These are phyloP conservation scores for Botrytis pseudocinerea DNA, from an alignment of 2,329 filamentous ascomycete species.

Conservation along the genomic window DNA sequence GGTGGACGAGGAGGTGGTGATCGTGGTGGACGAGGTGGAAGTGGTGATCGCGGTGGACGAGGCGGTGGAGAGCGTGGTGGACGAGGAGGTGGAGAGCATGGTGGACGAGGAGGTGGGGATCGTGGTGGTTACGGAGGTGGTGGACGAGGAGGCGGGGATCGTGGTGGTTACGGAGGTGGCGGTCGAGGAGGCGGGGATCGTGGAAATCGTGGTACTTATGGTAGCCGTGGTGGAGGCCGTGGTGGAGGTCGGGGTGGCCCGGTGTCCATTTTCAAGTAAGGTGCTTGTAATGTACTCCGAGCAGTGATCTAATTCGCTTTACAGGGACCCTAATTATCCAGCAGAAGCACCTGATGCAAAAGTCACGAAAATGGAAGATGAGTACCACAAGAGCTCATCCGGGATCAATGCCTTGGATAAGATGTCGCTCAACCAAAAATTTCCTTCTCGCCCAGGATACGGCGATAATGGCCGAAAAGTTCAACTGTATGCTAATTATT, in stretches of 20 bases:
- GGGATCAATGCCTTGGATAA: slow-evolving; percentile 31
- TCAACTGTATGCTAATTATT: slow-evolving; percentile 40
- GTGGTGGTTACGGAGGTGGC: slow-evolving; percentile 27
- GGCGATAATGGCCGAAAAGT: slow-evolving; percentile 37
- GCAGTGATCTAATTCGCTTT: not conserved
- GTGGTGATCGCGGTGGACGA: slow-evolving; percentile 28
- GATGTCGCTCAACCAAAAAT: slow-evolving; percentile 24
- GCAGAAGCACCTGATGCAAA: slow-evolving; percentile 31
- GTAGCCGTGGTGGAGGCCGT: slow-evolving; percentile 33
- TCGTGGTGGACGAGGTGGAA: slow-evolving; percentile 16
- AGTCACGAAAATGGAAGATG: slow-evolving; percentile 38
- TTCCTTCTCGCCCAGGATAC: slow-evolving; percentile 38
- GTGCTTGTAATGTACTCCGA: slow-evolving; percentile 6
- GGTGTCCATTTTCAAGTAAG: slow-evolving; percentile 35
- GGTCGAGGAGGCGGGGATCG: slow-evolving; percentile 34
- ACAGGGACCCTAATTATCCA: slow-evolving; percentile 34
- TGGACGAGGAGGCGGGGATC: slow-evolving; percentile 30
- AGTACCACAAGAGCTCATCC: slow-evolving; percentile 33
- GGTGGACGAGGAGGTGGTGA: not conserved
- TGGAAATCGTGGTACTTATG: slow-evolving; percentile 22
- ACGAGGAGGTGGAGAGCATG: not conserved
- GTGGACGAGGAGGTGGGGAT: not conserved
- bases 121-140: slow-evolving; percentile 36
- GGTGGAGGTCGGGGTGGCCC: slow-evolving; percentile 36
- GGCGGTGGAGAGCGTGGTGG: slow-evolving; percentile 35